These are phyloP conservation scores for Penicillium malachiteum DNA, from an alignment of 495 filamentous ascomycete species.

Conservation along the genomic window DNA sequence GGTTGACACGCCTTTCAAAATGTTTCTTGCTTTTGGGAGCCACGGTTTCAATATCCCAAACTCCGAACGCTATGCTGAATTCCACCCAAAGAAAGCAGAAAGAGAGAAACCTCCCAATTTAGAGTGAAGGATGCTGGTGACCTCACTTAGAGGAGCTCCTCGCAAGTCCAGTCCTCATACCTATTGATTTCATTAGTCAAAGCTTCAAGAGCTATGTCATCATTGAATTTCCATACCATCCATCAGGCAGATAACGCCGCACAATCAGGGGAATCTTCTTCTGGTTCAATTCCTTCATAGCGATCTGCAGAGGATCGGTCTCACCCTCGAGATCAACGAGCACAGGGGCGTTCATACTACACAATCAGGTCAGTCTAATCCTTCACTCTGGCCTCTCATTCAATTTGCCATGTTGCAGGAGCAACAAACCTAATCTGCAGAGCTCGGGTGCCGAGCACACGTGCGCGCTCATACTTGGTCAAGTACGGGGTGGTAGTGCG, in stretches of 20 bases:
- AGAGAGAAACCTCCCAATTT: slow-evolving; percentile 16
- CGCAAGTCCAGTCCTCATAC: slow-evolving; percentile 99
- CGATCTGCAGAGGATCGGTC: slow-evolving; percentile 96
- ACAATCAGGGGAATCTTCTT: slow-evolving; percentile 98
- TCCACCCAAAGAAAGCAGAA: slow-evolving; percentile 22
- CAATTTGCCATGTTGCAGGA: background rate
- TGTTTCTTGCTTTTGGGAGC: slow-evolving; percentile 15
- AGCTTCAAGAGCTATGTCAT: background rate
- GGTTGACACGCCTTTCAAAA: slow-evolving; percentile 7
- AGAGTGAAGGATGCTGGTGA: slow-evolving; percentile 5
- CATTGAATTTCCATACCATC: slow-evolving; percentile 67
- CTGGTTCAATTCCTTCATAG: slow-evolving; percentile 92
- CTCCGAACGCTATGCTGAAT: slow-evolving; percentile 44
- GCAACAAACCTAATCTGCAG: slow-evolving; percentile 88
- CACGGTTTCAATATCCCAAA: slow-evolving; percentile 26
- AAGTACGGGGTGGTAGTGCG: slow-evolving; percentile 95
- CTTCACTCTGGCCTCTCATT: background rate
- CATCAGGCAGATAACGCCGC: slow-evolving; percentile 91
- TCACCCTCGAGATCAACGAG: slow-evolving; percentile 96
- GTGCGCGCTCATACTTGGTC: slow-evolving; percentile 97
- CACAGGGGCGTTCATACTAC: slow-evolving; percentile 95
- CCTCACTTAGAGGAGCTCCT: slow-evolving; percentile 69
- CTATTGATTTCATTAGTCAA: slow-evolving; percentile 40
- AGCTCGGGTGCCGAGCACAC: slow-evolving; percentile 88
- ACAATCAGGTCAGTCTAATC: slow-evolving; percentile 12